These are phyloP conservation scores for Rhododendron henanense DNA, from an alignment of 148 eudicot species.

Conservation along the genomic window DNA sequence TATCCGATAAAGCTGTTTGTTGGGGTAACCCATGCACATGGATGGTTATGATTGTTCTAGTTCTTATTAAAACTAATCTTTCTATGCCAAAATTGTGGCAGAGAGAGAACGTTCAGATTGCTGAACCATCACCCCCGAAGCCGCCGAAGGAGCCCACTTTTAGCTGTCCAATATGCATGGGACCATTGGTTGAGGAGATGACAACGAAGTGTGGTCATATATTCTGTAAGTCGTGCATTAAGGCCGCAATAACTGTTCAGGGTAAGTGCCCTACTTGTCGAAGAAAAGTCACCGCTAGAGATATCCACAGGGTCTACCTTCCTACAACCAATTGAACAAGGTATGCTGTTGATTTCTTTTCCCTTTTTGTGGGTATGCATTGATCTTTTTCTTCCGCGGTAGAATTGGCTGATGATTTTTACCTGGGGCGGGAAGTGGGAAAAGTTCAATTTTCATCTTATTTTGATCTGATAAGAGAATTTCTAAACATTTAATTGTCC, in stretches of 20 bases:
- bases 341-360: slow-evolving; percentile 14
- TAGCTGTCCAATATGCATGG: slow-evolving; percentile 90
- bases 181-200: slow-evolving; percentile 70
- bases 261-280: slow-evolving; percentile 88
- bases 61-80: slow-evolving; percentile 5
- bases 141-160: slow-evolving; percentile 66
- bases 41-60: not conserved
- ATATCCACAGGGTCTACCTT: slow-evolving; percentile 71
- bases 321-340: slow-evolving; percentile 51
- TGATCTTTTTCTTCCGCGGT: not conserved
- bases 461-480: slow-evolving; percentile 8
- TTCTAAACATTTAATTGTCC: not conserved
- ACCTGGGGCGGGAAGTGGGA: not conserved
- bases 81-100: slow-evolving; percentile 19
- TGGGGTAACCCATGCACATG: not conserved
- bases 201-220: slow-evolving; percentile 96
- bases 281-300: slow-evolving; percentile 55
- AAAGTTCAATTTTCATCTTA: not conserved
- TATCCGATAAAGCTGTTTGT: not conserved
- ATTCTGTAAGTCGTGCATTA: slow-evolving; percentile 80
- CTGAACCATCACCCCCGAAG: slow-evolving; percentile 22
- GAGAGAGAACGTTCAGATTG: slow-evolving; percentile 20
- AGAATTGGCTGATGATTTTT: not conserved
- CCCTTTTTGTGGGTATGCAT: not conserved
- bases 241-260: slow-evolving; percentile 58